Base-by-base conservation (phyloP, 208 protist genomes). In the Endotrypanum monterogeii region DNA sequence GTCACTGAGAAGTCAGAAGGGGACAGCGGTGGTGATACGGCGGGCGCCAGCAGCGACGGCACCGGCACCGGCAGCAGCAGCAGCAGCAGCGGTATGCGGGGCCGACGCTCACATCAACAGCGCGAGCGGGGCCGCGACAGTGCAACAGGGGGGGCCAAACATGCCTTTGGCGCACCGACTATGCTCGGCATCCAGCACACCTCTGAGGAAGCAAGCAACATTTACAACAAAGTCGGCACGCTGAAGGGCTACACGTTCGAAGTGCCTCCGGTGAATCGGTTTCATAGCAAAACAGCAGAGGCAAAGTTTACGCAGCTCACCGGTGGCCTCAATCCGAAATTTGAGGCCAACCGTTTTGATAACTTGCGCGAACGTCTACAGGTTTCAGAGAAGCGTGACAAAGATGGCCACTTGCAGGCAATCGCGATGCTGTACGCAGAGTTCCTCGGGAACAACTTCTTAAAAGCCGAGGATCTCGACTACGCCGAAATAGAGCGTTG, bases 371-470 rank as follows among this genome's bases (percentile, higher is more conserved):
- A 91, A 72, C 82, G 88, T 11, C 82, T 96, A 41, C 89, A 96
- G 69, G 79, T 87, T 3, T 78, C 80, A 0, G 84, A 92, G 54
- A 88, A 90, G 77, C 84, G 86, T n/a, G 85, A 87, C 58, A 90
- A 91, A 66, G 85, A 94, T 50, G 84, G 80, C 52, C 71, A 90
- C 71, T 73, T 96, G 61, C 89, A 94, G 77, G 86, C 87, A n/a
- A 93, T 95, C 63, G 88, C 86, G n/a, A 80, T 95, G 78, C 78
- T 96, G 28, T 93, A 96, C 78, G 87, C 87, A 9, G 87, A 96
- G 83, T 84, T 88, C 62, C 82, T 95, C 25, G 89, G 87, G 41
- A 89, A 89, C 65, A 71, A 86, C 67, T 95, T 96, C 62, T 50
- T 94, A 28, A 85, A 87, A 46, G 82, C 83, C 9, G 80, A 81